Conservation (phyloP, 2,329 filamentous ascomycete genomes). For the Rachicladosporium sp. region DNA sequence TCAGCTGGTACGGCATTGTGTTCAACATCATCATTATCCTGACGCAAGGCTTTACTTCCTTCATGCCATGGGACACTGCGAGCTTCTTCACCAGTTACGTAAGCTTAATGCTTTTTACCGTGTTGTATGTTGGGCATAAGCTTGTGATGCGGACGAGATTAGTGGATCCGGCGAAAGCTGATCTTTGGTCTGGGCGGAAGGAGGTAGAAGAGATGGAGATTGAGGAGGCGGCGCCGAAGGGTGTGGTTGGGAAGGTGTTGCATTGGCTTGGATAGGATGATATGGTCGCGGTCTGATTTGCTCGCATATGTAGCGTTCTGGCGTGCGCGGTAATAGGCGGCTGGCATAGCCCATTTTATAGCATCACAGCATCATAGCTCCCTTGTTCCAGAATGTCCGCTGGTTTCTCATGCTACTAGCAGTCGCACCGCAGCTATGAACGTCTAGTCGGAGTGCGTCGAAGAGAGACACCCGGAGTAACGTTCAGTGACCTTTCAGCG, state of each 20-base stretch:
- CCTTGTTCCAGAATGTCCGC: no score
- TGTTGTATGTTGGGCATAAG: slow-evolving; percentile 62
- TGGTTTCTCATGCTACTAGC: no score
- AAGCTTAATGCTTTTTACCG: slow-evolving; percentile 59
- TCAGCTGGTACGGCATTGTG: slow-evolving; percentile 53
- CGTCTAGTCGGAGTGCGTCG: no score
- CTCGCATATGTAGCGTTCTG: no score
- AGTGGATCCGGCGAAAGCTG: slow-evolving; percentile 29
- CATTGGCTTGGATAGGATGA: slow-evolving; percentile 2
- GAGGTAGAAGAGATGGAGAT: slow-evolving; percentile 24
- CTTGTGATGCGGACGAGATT: slow-evolving; percentile 37
- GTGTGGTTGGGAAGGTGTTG: slow-evolving; percentile 21
- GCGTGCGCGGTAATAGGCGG: no score
- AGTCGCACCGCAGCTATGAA: no score
- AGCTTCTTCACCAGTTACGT: slow-evolving; percentile 64
- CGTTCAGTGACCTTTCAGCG: no score
- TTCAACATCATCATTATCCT: slow-evolving; percentile 61
- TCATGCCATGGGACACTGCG: slow-evolving; percentile 56
- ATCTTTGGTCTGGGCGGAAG: slow-evolving; percentile 30
- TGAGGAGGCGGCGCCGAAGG: slow-evolving; percentile 21
- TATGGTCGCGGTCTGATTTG: no score
- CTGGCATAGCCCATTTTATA: no score
- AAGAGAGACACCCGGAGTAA: no score
- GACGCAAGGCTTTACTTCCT: slow-evolving; percentile 65
- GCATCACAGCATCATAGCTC: no score